Evolutionary conservation across 139 green algal species (phyloP), one percentile per base, ranked within the genome.

Genomic region (Tetraselmis chui): DNA sequence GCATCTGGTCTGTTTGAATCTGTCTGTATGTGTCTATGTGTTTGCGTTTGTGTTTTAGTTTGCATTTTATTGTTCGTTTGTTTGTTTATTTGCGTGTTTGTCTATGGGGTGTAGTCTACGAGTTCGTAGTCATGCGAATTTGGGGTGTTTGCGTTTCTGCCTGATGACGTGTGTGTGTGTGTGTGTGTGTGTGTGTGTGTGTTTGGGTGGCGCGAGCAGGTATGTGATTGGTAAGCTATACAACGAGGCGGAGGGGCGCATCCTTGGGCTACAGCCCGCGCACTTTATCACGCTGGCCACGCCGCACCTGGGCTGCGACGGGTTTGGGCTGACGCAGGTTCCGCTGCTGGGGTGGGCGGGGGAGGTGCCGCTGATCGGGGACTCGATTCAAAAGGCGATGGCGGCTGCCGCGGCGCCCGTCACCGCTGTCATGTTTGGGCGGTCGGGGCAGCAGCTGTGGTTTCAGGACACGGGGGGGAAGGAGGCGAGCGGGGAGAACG

Each of bases 261-360:
- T 97, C 0, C 85, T 80, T 29, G 91, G 91, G 0, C 83, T 98
- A 75, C 26, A 79, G 25, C 92, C 94, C 23, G 76, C 27, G 11
- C 94, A 97, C 86, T 97, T 94, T 82, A 79, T 97, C 23, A 90
- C 86, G 0, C 79, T 98, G 58, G 94, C 94, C 22, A 95, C 94
- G 0, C 94, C 94, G 0, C 94, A 97, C 84, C 76, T 93, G 74
- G 94, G 94, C 11, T 96, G 92, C 82, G 90, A 92, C 29, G 85
- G 78, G 1, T 81, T 26, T 28, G 25, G 80, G 11, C 28, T 27
- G 32, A 76, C 74, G 29, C 29, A 31, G 29, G 28, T 45, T 29
- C 83, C 80, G 0, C 79, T 87, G 11, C 31, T 88, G 59, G 58
- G 45, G 11, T 67, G 45, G 45, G 45, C 45, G 45, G 23, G 25